Conservation (phyloP, 257 asterid genomes). For the Craterostigma plantagineum region DNA sequence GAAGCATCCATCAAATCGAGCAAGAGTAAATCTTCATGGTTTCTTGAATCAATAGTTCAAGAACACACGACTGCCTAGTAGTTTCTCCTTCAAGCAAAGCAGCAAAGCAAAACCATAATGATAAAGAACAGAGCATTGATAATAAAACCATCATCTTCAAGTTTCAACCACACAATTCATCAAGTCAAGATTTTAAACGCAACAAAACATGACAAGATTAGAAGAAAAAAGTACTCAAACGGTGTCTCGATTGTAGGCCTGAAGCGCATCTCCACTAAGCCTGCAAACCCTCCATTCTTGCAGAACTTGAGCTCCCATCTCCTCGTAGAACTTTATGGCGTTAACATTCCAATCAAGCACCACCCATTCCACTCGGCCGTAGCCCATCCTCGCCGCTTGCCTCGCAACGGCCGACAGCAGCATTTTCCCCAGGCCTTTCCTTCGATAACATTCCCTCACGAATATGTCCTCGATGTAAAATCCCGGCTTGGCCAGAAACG, state of each 20-base stretch:
- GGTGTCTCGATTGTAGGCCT: conserved; percentile 29
- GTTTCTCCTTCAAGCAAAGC: too few relatives aligned
- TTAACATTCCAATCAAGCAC: conserved; percentile 70
- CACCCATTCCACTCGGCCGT: conserved; percentile 88
- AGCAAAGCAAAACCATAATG: too few relatives aligned
- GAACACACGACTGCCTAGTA: too few relatives aligned
- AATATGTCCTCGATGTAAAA: conserved; percentile 66
- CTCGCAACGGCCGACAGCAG: conserved; percentile 59
- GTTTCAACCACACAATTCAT: too few relatives aligned
- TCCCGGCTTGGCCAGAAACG: conserved; percentile 75
- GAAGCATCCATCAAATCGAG: too few relatives aligned
- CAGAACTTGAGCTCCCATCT: conserved; percentile 60
- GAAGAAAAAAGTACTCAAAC: conserved; percentile 21
- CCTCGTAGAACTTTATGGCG: conserved; percentile 60
- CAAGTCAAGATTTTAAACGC: too few relatives aligned
- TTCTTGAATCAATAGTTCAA: too few relatives aligned
- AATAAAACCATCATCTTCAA: too few relatives aligned
- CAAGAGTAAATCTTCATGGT: too few relatives aligned
- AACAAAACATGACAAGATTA: too few relatives aligned
- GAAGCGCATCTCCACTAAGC: conserved; percentile 52
- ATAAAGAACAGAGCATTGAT: too few relatives aligned
- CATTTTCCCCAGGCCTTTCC: conserved; percentile 61
- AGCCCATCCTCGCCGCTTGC: conserved; percentile 86
- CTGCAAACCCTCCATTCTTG: conserved; percentile 85
- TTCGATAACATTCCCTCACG: conserved; percentile 72